Evolutionary conservation across 2,329 filamentous ascomycete genomes (phyloP), one percentile per base, ranked within the genome.

Genomic region (Aspergillus pseudoterreus): DNA sequence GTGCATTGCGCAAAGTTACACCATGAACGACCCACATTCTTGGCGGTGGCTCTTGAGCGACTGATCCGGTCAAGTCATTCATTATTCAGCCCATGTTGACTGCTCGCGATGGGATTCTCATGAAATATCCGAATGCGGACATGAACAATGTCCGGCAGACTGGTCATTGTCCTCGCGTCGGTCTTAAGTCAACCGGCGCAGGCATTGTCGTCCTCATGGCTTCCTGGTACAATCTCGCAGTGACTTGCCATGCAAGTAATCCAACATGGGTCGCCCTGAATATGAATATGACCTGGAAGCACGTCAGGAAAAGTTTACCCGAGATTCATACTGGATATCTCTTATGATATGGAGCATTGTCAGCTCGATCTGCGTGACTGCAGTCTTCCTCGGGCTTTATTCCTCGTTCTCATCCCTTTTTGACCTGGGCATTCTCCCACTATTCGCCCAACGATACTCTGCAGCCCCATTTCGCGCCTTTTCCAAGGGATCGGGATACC

Each of bases 391-490:
- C 1, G 45, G 57, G 24, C 33, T 62, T 15, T 58, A 54, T 15
- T 61, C 55, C 38, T 59, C 54, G 12, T 55, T 57, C 15, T 57
- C 61, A 3, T 57, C 58, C 1, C 46, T 62, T 3, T 27, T 65
- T 19, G 47, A 57, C 11, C 45, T 64, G 19, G 54, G 59, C 24
- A 49, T 61, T 10, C 46, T 58, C 2, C 51, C 57, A 1, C 27
- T 62, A 12, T 22, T 67, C 14, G 60, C 59, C 47, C 57, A 58
- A 24, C 57, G 56, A 33, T 47, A 60, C 19, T 32, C 35, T 5
- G 52, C 60, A 2, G 57, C 56, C 11, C 65, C 67, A 2, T 69
- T 68, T 45, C 65, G 60, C 49, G 64, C 65, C n/a, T 66, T 64
- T 36, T 68, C 66, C 17, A 57, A 50, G 5, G 57, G 57, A 22